These are phyloP conservation scores for Curvularia spicifera DNA, from an alignment of 2,329 filamentous ascomycete species.

Conservation along the genomic window DNA sequence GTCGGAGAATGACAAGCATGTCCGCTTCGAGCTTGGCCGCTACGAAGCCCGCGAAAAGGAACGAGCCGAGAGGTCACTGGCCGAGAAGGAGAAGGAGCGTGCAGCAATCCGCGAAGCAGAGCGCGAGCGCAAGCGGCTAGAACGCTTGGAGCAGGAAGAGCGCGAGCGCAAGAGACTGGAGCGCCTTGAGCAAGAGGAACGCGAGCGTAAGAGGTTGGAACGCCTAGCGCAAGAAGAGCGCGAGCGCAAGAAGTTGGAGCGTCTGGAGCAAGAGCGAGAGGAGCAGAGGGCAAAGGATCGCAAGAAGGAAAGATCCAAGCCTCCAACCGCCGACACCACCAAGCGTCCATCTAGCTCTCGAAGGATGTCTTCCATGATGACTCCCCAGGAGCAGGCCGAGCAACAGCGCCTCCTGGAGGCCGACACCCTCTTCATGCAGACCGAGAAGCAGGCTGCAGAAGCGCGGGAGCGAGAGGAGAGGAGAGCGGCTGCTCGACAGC, in stretches of 20 bases:
- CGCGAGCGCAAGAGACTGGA: conserved; percentile 6
- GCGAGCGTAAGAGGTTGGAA: conserved; percentile 4
- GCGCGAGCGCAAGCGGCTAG: conserved; percentile 26
- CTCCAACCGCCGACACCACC: conserved; percentile 24
- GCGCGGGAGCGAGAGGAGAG: conserved; percentile 36
- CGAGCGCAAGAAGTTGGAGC: conserved; percentile 3
- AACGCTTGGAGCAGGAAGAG: conserved; percentile 22
- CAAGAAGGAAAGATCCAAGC: conserved; percentile 28
- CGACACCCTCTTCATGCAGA: conserved; percentile 30
- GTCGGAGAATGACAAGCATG: conserved; percentile 34
- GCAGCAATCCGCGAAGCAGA: conserved; percentile 27
- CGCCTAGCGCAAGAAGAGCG: conserved; percentile 3
- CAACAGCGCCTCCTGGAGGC: conserved; percentile 30
- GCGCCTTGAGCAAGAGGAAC: conserved; percentile 8
- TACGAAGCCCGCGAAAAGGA: conserved; percentile 30
- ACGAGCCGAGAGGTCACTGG: conserved; percentile 28
- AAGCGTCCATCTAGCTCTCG: conserved; percentile 27
- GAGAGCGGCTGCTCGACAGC: conserved; percentile 22
- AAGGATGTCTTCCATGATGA: conserved; percentile 30
- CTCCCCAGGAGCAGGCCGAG: conserved; percentile 24
- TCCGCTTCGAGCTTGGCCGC: conserved; percentile 37
- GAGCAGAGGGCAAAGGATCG: conserved; percentile 21
- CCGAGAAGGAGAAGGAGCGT: conserved; percentile 30
- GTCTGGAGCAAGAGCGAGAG: conserved; percentile 11
- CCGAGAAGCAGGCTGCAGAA: conserved; percentile 32